Percentiles rank a stretch among this genome's conserved stretches.
phyloP scores from a whole-genome alignment of 2,329 filamentous ascomycete species.

The Didymosphaeria variabile region DNA sequence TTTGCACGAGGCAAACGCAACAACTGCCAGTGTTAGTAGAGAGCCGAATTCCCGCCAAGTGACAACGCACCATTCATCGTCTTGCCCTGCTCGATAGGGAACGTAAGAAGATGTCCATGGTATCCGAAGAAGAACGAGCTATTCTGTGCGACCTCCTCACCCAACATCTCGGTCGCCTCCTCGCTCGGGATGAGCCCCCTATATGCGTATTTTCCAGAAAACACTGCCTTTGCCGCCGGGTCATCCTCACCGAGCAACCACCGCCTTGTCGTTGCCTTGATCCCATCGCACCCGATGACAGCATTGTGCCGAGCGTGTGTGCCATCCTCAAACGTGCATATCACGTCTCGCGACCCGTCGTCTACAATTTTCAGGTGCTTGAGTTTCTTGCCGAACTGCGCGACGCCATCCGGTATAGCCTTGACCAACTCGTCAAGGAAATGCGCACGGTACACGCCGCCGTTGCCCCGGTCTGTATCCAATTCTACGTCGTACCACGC shows the following conservation, averaged over 20 bases:
- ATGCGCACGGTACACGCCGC: conserved; percentile 58
- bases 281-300: conserved; percentile 72
- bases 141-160: conserved; percentile 61
- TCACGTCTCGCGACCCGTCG: conserved; percentile 46
- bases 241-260: conserved; percentile 61
- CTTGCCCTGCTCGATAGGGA: conserved; percentile 67
- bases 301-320: conserved; percentile 56
- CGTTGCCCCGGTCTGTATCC: conserved; percentile 36
- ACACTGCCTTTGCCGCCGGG: conserved; percentile 58
- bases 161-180: conserved; percentile 59
- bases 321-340: conserved; percentile 58
- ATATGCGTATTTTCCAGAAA: conserved; percentile 69
- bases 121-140: conserved; percentile 68
- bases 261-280: conserved; percentile 66
- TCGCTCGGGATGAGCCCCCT: conserved; percentile 70
- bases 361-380: conserved; percentile 37
- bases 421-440: conserved; percentile 62
- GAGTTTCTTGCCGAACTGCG: conserved; percentile 56
- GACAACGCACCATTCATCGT: conserved; percentile 62
- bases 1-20: conserved; percentile 45
- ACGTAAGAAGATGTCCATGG: conserved; percentile 68
- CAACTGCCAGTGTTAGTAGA: conserved; percentile 34
- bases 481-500: conserved; percentile 39
- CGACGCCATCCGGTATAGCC: conserved; percentile 55
- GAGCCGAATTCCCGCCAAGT: too few relatives aligned